These are phyloP conservation scores for Hygrocybe coccinea DNA, from an alignment of 768 basidiomycete species.

Conservation along the genomic window DNA sequence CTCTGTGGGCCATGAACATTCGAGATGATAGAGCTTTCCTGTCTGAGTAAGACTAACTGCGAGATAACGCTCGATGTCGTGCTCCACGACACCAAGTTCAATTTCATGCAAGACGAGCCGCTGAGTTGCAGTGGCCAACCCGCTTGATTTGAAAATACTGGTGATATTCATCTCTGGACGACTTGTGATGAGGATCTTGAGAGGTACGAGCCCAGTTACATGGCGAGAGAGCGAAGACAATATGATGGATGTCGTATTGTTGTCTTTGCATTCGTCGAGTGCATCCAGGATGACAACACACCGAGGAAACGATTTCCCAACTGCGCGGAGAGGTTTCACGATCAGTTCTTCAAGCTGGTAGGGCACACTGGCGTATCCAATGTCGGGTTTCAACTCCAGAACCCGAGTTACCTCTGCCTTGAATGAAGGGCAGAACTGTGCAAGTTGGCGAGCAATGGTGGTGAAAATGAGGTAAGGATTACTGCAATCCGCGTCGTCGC, in stretches of 20 bases:
- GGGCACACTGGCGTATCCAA: slow-evolving; percentile 14
- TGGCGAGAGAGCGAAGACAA: too few species aligned
- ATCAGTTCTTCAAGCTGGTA: slow-evolving; percentile 18
- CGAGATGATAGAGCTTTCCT: neutral
- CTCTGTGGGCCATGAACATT: too few species aligned
- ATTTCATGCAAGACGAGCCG: slow-evolving; percentile 1
- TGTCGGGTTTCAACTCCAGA: slow-evolving; percentile 13
- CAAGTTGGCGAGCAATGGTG: slow-evolving; percentile 30
- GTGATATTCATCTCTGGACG: too few species aligned
- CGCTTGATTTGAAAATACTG: slow-evolving; percentile 14
- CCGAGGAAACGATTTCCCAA: neutral
- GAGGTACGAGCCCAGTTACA: too few species aligned
- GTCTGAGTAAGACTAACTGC: slow-evolving; percentile 12
- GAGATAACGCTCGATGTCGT: slow-evolving; percentile 20
- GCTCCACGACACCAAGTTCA: slow-evolving; percentile 1
- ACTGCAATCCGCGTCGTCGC: slow-evolving; percentile 20
- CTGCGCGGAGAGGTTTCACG: too few species aligned
- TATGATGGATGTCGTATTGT: slow-evolving; percentile 9
- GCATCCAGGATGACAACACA: slow-evolving; percentile 23
- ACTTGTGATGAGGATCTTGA: too few species aligned
- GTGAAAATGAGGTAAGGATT: slow-evolving; percentile 23
- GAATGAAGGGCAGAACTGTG: slow-evolving; percentile 2
- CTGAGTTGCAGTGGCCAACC: neutral
- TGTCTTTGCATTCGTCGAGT: slow-evolving; percentile 25
- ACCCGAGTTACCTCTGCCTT: slow-evolving; percentile 4